phyloP scores from a whole-genome alignment of 352 stramenopile species.

The Phytophthora fragariae region DNA sequence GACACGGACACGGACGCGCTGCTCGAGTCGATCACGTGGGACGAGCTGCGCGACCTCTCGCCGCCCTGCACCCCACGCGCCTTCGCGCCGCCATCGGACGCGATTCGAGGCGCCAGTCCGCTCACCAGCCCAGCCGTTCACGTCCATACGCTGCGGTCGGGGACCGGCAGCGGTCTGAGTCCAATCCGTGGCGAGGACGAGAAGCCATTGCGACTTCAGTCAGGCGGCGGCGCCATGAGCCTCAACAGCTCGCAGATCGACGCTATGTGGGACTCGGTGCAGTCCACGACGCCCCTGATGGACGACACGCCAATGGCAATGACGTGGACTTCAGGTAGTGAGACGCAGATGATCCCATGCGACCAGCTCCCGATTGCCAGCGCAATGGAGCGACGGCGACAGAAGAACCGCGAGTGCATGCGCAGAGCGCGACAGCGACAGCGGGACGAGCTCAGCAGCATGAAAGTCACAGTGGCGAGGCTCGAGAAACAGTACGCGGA shows the following conservation, averaged over 20 bases:
- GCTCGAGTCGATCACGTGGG: slow-evolving; percentile 27
- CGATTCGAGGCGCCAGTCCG: slow-evolving; percentile 26
- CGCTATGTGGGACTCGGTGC: neutral
- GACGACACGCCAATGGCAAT: slow-evolving; percentile 9
- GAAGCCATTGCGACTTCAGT: slow-evolving; percentile 7
- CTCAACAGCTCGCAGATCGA: slow-evolving; percentile 2
- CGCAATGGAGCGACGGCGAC: slow-evolving; percentile 40
- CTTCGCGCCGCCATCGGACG: slow-evolving; percentile 9
- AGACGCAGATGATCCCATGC: slow-evolving; percentile 25
- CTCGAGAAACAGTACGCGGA: slow-evolving; percentile 50
- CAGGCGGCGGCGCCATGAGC: neutral
- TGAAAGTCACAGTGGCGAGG: slow-evolving; percentile 43
- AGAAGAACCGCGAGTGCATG: slow-evolving; percentile 60
- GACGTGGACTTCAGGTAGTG: neutral
- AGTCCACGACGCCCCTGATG: slow-evolving; percentile 17
- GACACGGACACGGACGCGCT: slow-evolving; percentile 13
- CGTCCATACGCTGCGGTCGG: slow-evolving; percentile 16
- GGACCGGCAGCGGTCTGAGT: neutral
- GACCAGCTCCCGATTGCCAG: slow-evolving; percentile 26
- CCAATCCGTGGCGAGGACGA: slow-evolving; percentile 29
- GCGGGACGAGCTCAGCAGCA: slow-evolving; percentile 36
- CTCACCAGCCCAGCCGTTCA: slow-evolving; percentile 14
- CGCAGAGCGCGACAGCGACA: slow-evolving; percentile 47
- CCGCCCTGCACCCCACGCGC: slow-evolving; percentile 2
- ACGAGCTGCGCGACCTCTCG: slow-evolving; percentile 19